These are phyloP conservation scores for Saccharomyces pastorianus DNA, from an alignment of 1,139 yeast genomes.

Conservation along the genomic window DNA sequence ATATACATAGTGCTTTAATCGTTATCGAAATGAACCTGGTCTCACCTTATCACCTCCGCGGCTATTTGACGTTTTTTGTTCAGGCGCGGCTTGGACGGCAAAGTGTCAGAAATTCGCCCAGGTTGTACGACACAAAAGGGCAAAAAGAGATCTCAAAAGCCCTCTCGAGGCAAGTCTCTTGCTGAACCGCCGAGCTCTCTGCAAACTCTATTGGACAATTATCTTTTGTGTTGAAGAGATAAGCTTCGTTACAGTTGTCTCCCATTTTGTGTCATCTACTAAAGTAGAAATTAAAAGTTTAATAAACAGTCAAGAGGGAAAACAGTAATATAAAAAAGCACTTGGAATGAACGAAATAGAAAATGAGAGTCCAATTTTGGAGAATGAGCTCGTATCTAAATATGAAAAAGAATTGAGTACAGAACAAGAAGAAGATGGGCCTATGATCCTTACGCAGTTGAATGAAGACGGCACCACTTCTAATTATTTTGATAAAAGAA, in stretches of 20 bases:
- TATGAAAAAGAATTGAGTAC: neutral
- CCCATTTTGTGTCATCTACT: neutral
- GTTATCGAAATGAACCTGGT: too few relatives aligned
- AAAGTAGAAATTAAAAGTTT: neutral
- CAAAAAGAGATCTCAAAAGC: neutral
- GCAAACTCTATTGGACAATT: neutral
- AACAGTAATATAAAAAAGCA: neutral
- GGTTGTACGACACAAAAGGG: neutral
- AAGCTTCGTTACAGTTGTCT: neutral
- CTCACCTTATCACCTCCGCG: slow-evolving; percentile 35
- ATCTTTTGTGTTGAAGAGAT: neutral
- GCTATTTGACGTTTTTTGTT: slow-evolving; percentile 36
- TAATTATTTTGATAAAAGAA: slow-evolving; percentile 29
- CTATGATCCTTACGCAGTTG: slow-evolving; percentile 18
- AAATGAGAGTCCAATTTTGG: neutral
- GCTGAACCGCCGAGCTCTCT: neutral
- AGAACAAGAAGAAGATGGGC: slow-evolving; percentile 3
- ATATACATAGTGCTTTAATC: too few relatives aligned
- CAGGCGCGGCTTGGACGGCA: neutral
- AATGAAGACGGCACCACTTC: slow-evolving; percentile 29
- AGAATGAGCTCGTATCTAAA: neutral
- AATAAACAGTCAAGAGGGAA: neutral
- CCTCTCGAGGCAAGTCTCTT: neutral
- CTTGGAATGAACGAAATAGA: neutral
- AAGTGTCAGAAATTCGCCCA: neutral